A percentile compares a stretch with the other conserved stretches of the same genome.
Conservation (phyloP, 164 flowering plant species). For the Umbilicus rupestris region DNA sequence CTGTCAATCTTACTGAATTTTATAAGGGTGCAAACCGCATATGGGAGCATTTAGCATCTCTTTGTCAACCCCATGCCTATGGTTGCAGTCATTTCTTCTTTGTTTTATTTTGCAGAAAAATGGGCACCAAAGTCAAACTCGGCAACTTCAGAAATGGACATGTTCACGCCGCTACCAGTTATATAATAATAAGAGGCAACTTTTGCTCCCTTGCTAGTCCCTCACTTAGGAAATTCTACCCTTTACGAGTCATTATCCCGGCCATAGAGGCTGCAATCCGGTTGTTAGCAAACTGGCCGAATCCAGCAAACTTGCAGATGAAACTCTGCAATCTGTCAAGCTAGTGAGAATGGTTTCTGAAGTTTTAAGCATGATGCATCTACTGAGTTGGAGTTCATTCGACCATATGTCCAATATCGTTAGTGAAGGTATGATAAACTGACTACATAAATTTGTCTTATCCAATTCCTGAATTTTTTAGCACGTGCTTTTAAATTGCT, state of each 20-base stretch:
- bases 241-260: neutral
- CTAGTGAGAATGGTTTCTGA: neutral
- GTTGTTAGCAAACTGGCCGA: neutral
- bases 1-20: neutral
- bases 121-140: neutral
- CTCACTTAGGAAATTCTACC: neutral
- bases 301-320: neutral
- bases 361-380: neutral
- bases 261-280: neutral
- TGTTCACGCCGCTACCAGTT: neutral
- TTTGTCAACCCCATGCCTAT: neutral
- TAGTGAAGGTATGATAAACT: neutral
- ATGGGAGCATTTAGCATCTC: neutral
- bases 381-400: neutral
- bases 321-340: neutral
- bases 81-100: neutral
- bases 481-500: neutral
- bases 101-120: neutral
- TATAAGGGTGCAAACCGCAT: neutral
- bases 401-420: neutral
- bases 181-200: neutral
- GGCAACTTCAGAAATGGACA: neutral
- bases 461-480: neutral
- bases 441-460: too few species aligned
- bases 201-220: neutral